A percentile compares a stretch with the other conserved stretches of the same genome.
Evolutionary conservation across 139 green algal genomes (phyloP).

Genomic region (Chlorella sp.): DNA sequence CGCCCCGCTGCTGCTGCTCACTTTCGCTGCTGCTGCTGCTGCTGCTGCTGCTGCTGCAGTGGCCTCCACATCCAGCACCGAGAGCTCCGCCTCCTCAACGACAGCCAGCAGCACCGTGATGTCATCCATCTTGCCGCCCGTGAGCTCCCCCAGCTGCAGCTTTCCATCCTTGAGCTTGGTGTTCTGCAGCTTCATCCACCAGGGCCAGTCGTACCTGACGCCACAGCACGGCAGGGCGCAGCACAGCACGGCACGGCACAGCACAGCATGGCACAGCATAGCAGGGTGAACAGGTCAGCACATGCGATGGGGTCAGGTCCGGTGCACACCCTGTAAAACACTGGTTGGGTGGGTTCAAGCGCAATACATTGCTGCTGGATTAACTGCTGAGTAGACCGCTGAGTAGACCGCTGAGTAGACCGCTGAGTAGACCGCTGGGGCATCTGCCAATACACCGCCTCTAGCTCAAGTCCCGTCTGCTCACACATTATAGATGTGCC

Average conservation of each 20-base stretch:
- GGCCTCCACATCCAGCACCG: too few relatives aligned
- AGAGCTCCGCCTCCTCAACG: background rate
- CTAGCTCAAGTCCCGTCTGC: background rate
- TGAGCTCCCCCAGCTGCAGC: conserved; percentile 55
- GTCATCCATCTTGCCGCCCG: conserved; percentile 77
- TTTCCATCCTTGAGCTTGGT: conserved; percentile 42
- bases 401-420: too few relatives aligned
- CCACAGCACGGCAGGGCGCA: too few relatives aligned
- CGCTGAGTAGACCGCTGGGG: too few relatives aligned
- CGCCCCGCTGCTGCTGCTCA: too few relatives aligned
- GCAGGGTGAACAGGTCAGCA: background rate
- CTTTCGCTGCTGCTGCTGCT: too few relatives aligned
- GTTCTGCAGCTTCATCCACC: conserved; percentile 68
- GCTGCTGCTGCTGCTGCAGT: too few relatives aligned
- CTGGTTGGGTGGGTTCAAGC: background rate
- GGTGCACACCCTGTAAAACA: background rate
- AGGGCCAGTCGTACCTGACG: conserved; percentile 59
- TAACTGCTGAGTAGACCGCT: too few relatives aligned
- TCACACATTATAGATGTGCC: background rate
- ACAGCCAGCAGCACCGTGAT: conserved; percentile 75
- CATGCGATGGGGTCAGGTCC: background rate
- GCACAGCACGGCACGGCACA: too few relatives aligned
- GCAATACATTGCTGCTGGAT: background rate
- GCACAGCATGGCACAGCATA: background rate
- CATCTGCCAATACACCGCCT: too few relatives aligned